These are phyloP conservation scores for Arthrocladium fulminans DNA, from an alignment of 2,329 filamentous ascomycete genomes.

Conservation along the genomic window DNA sequence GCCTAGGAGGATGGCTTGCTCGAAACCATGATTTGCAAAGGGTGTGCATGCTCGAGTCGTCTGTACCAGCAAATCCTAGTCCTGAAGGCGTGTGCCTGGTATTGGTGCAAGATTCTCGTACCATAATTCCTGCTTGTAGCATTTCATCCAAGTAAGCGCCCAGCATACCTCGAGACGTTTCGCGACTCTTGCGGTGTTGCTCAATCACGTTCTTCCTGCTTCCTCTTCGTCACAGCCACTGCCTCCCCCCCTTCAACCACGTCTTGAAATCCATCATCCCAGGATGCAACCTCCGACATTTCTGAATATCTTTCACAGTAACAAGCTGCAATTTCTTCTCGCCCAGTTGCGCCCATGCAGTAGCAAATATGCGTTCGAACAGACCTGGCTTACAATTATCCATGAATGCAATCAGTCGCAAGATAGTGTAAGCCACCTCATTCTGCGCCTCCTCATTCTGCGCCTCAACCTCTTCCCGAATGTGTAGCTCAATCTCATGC, in stretches of 20 bases:
- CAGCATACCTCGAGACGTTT: too few relatives aligned
- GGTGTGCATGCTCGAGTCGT: too few relatives aligned
- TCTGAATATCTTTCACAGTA: constrained; percentile 36
- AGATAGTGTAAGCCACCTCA: constrained; percentile 51
- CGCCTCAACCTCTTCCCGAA: constrained; percentile 37
- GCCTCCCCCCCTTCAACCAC: constrained; percentile 42
- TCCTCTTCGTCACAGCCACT: neutral
- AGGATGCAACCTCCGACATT: constrained; percentile 36
- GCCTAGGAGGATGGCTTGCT: too few relatives aligned
- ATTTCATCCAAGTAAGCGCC: too few relatives aligned
- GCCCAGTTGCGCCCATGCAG: constrained; percentile 35
- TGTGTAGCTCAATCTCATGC: constrained; percentile 52
- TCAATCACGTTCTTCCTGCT: too few relatives aligned
- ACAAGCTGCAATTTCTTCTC: constrained; percentile 39
- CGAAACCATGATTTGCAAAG: too few relatives aligned
- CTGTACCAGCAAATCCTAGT: too few relatives aligned
- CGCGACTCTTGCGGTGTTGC: too few relatives aligned
- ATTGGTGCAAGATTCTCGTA: too few relatives aligned
- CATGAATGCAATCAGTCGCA: constrained; percentile 56
- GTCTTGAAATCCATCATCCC: constrained; percentile 39
- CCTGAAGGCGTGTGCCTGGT: too few relatives aligned
- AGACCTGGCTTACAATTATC: constrained; percentile 45
- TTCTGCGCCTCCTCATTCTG: constrained; percentile 30
- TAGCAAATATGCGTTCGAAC: constrained; percentile 41
- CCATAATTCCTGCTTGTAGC: too few relatives aligned